Conservation (phyloP, 345 rosid genomes). For the Hibiscus trionum region DNA sequence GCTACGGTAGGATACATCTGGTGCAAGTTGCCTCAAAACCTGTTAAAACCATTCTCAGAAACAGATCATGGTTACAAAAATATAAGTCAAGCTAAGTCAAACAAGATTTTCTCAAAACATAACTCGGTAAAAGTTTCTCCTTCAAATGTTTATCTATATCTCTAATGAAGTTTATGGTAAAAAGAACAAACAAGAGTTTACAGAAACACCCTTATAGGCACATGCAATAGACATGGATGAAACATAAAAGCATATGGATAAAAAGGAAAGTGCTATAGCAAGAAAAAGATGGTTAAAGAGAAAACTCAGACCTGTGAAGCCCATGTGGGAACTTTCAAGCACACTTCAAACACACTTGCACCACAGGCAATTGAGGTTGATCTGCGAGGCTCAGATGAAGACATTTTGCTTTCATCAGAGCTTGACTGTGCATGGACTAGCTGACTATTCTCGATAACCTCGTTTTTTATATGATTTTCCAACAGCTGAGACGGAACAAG, state of each 20-base stretch:
- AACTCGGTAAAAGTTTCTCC: background rate
- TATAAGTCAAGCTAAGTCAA: background rate
- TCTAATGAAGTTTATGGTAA: background rate
- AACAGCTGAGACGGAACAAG: slow-evolving; percentile 46
- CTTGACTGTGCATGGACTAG: slow-evolving; percentile 59
- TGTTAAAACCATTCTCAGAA: slow-evolving; percentile 25
- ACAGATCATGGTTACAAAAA: background rate
- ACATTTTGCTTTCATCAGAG: slow-evolving; percentile 44
- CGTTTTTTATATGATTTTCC: slow-evolving; percentile 95
- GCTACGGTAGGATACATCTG: slow-evolving; percentile 83
- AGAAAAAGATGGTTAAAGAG: background rate
- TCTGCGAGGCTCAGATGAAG: slow-evolving; percentile 68
- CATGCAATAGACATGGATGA: background rate
- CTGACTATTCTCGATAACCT: slow-evolving; percentile 67
- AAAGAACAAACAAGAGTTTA: background rate
- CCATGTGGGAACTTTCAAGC: slow-evolving; percentile 92
- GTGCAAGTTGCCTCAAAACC: slow-evolving; percentile 93
- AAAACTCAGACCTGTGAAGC: slow-evolving; percentile 73
- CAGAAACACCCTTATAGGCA: background rate
- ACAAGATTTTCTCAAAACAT: background rate
- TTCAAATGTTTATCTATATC: background rate
- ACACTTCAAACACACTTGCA: slow-evolving; percentile 89
- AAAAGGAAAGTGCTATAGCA: background rate
- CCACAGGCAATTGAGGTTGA: slow-evolving; percentile 94
- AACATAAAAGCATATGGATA: background rate